Evolutionary conservation across 192 early-diverging fungal genomes (phyloP).

Genomic region (Coemansia sp.): DNA sequence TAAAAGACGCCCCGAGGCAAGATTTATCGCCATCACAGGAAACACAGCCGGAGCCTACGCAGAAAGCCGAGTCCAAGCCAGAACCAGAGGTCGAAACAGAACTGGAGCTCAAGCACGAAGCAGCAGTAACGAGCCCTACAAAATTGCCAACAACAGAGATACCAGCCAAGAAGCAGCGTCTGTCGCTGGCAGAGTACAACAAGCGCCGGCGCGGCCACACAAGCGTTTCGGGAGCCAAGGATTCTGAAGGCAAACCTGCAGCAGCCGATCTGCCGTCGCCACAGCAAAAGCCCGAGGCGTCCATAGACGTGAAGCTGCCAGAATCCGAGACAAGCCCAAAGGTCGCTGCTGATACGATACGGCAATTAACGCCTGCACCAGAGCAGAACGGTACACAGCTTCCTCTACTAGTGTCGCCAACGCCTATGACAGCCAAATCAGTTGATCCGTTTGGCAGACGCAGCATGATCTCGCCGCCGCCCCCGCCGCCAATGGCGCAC

Average conservation of each 20-base stretch:
- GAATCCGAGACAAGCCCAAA: not conserved
- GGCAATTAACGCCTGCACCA: not conserved
- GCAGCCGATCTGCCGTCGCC: not conserved
- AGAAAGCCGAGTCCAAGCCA: slow-evolving; percentile 5
- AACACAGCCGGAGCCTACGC: not conserved
- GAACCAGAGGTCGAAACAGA: not conserved
- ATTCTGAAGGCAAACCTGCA: slow-evolving; percentile 9
- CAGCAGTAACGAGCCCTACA: not conserved
- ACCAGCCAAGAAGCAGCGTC: slow-evolving; percentile 46
- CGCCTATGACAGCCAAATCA: not conserved
- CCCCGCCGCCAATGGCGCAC: slow-evolving; percentile 4
- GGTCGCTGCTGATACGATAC: not conserved
- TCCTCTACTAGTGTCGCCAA: not conserved
- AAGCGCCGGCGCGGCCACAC: slow-evolving; percentile 40
- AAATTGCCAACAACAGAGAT: not conserved
- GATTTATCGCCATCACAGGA: not conserved
- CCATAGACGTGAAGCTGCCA: not conserved
- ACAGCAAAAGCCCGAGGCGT: not conserved
- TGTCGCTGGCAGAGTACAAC: slow-evolving; percentile 51
- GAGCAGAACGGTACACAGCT: not conserved
- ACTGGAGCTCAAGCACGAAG: not conserved
- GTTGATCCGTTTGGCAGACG: not conserved
- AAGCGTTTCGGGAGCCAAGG: slow-evolving; percentile 5
- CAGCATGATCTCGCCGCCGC: slow-evolving; percentile 1
- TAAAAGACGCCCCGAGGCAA: too few relatives aligned